phyloP scores from a whole-genome alignment of 345 rosid species.

The Clausena lansium region DNA sequence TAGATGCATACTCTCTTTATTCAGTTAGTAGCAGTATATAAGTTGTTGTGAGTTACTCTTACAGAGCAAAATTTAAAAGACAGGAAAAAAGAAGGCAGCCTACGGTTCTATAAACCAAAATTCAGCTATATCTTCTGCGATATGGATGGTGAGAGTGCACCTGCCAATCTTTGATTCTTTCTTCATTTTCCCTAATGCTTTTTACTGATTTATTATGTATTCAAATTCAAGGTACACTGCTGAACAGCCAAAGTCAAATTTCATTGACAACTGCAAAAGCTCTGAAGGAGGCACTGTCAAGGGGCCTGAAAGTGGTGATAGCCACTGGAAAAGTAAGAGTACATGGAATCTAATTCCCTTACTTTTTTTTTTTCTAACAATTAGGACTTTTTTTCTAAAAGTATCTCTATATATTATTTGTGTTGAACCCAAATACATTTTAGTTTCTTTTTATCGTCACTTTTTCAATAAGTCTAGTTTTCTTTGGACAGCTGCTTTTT shows the following conservation, averaged over 20 bases:
- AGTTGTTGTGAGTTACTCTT: conserved; percentile 32
- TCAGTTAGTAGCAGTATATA: conserved; percentile 7
- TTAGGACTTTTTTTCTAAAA: background rate
- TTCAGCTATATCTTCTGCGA: conserved; percentile 96
- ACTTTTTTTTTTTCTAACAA: conserved; percentile 2
- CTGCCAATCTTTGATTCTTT: conserved; percentile 13
- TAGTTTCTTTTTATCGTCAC: background rate
- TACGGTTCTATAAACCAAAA: conserved; percentile 85
- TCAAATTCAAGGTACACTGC: conserved; percentile 64
- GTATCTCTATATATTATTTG: background rate
- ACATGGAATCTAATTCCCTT: background rate
- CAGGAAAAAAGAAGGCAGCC: conserved; percentile 86
- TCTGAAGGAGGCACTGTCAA: conserved; percentile 75
- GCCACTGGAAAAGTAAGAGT: conserved; percentile 87
- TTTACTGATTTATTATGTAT: conserved; percentile 20
- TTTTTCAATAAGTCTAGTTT: background rate
- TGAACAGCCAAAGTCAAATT: conserved; percentile 77
- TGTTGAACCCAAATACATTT: background rate
- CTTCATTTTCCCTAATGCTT: conserved; percentile 6
- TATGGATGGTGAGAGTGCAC: conserved; percentile 79
- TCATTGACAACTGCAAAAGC: conserved; percentile 68
- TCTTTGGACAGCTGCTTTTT: background rate
- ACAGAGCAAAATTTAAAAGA: conserved; percentile 56
- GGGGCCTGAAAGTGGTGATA: conserved; percentile 88
- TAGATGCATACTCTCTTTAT: conserved; percentile 6